Percentiles rank a stretch among this genome's conserved stretches.
phyloP scores from a whole-genome alignment of 768 basidiomycete genomes.

The Suillus decipiens region DNA sequence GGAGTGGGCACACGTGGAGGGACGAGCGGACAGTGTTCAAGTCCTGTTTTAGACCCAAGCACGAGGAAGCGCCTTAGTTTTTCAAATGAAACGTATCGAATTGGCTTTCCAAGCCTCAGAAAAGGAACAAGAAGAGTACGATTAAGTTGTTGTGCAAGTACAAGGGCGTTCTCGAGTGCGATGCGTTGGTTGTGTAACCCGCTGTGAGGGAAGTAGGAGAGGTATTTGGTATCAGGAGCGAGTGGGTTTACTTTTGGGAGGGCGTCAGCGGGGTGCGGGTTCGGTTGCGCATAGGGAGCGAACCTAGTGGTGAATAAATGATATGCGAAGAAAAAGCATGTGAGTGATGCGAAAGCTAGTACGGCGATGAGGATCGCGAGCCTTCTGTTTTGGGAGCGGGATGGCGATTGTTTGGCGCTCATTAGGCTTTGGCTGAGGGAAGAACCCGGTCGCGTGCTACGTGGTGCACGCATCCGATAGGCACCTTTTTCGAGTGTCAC shows the following conservation, averaged over 20 bases:
- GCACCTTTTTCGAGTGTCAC: conserved; percentile 64
- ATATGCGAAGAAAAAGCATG: conserved; percentile 61
- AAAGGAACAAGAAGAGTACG: conserved; percentile 83
- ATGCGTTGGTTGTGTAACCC: conserved; percentile 88
- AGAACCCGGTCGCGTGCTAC: conserved; percentile 27
- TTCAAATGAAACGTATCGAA: conserved; percentile 60
- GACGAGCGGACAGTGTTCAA: conserved; percentile 50
- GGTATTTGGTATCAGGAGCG: conserved; percentile 48
- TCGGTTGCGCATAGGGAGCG: conserved; percentile 11
- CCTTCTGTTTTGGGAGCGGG: conserved; percentile 26
- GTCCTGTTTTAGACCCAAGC: conserved; percentile 52
- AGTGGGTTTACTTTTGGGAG: conserved; percentile 31
- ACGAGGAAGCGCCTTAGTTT: conserved; percentile 46
- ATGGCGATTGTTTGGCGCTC: conserved; percentile 10
- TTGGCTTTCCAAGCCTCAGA: conserved; percentile 64
- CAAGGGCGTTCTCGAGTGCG: conserved; percentile 80
- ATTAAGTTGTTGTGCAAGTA: conserved; percentile 68
- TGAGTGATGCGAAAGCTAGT: conserved; percentile 48
- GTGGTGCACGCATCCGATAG: conserved; percentile 59
- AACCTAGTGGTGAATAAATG: conserved; percentile 67
- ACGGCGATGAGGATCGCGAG: conserved; percentile 47
- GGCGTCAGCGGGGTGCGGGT: conserved; percentile 30
- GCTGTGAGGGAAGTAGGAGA: conserved; percentile 81
- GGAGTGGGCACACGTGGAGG: conserved; percentile 38
- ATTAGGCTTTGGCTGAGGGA: conserved; percentile 22